A percentile compares a stretch with the other conserved stretches of the same genome.
Evolutionary conservation across 495 filamentous ascomycete species (phyloP).

Genomic region (Lasiosphaeria miniovina): DNA sequence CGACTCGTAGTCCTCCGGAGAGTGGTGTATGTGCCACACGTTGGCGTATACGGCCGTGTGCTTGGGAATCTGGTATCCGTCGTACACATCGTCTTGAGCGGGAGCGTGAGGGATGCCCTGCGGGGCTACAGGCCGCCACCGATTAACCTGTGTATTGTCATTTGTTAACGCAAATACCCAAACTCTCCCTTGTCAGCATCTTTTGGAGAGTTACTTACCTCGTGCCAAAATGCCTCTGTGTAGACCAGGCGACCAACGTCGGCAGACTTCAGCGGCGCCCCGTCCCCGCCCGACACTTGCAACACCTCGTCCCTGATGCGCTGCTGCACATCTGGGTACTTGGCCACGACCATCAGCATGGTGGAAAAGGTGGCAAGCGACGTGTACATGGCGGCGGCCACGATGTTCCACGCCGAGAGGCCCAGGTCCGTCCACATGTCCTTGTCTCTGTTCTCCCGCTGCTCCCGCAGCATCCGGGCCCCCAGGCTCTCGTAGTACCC

Average conservation of each 20-base stretch:
- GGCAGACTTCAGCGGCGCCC: not conserved
- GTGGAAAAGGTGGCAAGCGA: not conserved
- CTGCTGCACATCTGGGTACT: not conserved
- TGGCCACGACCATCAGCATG: not conserved
- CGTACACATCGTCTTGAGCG: not conserved
- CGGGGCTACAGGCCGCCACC: not conserved
- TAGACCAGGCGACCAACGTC: not conserved
- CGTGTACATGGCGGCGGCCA: not conserved
- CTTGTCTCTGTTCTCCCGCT: not conserved
- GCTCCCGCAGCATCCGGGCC: not conserved
- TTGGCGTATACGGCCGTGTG: not conserved
- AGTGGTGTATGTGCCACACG: not conserved
- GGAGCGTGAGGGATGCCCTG: not conserved
- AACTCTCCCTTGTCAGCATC: not conserved
- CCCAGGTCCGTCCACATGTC: not conserved
- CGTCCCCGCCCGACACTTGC: not conserved
- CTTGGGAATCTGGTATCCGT: not conserved
- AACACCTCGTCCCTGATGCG: not conserved
- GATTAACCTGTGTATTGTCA: constrained; percentile 1
- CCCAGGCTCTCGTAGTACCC: not conserved
- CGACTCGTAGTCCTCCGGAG: not conserved
- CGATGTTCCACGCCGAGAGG: not conserved
- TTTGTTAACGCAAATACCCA: not conserved
- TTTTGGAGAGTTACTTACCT: not conserved
- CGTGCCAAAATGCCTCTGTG: not conserved